Percentiles rank a stretch among this genome's conserved stretches.
Evolutionary conservation across 139 green algal genomes (phyloP).

Genomic region (Gonium pectorale): DNA sequence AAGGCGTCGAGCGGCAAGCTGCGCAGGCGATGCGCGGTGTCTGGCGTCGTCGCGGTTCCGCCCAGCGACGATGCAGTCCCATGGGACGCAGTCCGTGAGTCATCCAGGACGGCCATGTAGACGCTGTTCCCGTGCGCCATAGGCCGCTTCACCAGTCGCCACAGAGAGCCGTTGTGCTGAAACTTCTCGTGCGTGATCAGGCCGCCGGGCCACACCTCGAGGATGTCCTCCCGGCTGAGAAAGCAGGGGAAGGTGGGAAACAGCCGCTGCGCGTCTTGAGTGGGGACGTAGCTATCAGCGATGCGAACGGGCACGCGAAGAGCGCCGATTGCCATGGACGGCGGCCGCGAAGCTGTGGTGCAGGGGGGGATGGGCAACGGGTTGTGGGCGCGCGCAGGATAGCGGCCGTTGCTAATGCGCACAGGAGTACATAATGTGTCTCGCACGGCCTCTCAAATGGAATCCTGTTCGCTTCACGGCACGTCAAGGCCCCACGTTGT

Average conservation of each 20-base stretch:
- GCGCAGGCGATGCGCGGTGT: slow-evolving; percentile 29
- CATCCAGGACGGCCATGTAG: slow-evolving; percentile 33
- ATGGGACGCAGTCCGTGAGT: no score
- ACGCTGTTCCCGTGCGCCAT: neutral
- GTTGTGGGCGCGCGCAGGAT: no score
- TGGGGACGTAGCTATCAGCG: slow-evolving; percentile 10
- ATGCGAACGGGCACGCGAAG: slow-evolving; percentile 8
- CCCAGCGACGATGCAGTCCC: no score
- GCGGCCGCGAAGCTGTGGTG: no score
- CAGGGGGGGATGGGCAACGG: neutral
- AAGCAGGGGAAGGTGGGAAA: slow-evolving; percentile 1
- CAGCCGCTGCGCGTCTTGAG: neutral
- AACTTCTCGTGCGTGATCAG: slow-evolving; percentile 33
- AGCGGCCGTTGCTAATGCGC: no score
- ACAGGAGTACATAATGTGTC: no score
- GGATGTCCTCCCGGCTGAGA: slow-evolving; percentile 14
- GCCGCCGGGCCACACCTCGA: neutral
- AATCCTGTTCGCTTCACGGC: no score
- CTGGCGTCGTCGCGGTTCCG: no score
- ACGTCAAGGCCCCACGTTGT: no score
- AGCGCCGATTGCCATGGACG: slow-evolving; percentile 22
- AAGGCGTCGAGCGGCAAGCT: slow-evolving; percentile 21
- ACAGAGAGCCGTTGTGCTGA: neutral
- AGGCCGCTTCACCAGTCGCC: slow-evolving; percentile 11
- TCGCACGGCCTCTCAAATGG: no score